Base-by-base conservation (phyloP, 2,329 filamentous ascomycete genomes). In the Graphilbum fragrans region DNA sequence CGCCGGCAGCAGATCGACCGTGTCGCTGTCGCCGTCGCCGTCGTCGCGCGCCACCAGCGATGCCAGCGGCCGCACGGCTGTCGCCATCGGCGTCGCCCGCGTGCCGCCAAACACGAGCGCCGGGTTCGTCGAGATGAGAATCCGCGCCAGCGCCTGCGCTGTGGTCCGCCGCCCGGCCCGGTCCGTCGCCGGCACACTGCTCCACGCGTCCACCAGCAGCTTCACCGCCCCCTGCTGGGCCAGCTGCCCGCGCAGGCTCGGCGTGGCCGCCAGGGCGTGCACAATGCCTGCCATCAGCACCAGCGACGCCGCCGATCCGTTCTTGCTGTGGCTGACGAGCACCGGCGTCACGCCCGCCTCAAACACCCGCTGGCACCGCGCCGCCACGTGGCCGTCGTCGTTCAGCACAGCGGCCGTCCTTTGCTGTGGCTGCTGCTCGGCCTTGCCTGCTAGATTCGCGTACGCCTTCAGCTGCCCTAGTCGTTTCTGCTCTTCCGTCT, bases 161-260 rank as follows among this genome's bases (percentile, higher is more conserved):
- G 85, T 79, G 34, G 70, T 75, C 20, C 76, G 70, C 47, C 67
- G 71, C 10, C 29, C 29, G 10, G 7, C 29, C 29, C 55, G 54
- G 10, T 71, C 70, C 2, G 67, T 63, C 23, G 74, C 66, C 2
- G 74, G 67, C 4, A 86, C 67, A n/a, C 67, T 65, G 12, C 71
- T 67, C 70, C 78, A 79, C 41, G 80, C 73, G 14, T 80, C 74
- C 21, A 96, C 72, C 19, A 96, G 70, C 2, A 95, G 72, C 52
- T 83, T 92, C 17, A 95, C 75, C 2, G 85, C 86, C n/a, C 92
- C 92, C 67, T 96, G 88, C 55, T 96, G 92, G 3, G 87, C 85
- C 48, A 98, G 77, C 38, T 76, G 71, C 1, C 86, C 84, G 11
- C 92, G 78, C 43, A 86, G 70, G 42, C 77, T 77, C 32, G 79